phyloP scores from a whole-genome alignment of 371 early-diverging fungal genomes.

The Mucor saturninus region DNA sequence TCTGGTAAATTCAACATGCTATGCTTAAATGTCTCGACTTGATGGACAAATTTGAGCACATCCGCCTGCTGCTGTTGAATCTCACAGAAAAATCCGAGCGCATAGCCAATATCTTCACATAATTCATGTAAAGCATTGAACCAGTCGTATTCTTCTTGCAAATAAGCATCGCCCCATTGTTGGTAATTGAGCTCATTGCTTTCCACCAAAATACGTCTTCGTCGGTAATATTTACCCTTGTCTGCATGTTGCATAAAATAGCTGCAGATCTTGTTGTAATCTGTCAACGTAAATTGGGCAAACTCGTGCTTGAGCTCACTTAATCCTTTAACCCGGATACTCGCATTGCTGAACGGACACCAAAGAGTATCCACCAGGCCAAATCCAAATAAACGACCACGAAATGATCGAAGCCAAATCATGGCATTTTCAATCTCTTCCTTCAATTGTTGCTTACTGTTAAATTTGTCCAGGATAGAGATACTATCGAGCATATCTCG shows the following conservation, averaged over 20 bases:
- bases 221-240: neutral
- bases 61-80: neutral
- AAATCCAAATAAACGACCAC: neutral
- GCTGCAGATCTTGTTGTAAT: conserved; percentile 2
- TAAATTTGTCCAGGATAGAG: neutral
- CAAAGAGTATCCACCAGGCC: neutral
- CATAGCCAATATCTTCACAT: neutral
- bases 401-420: neutral
- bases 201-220: neutral
- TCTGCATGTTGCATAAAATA: neutral
- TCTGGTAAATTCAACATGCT: no score
- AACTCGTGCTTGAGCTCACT: neutral
- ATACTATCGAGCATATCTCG: neutral
- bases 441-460: neutral
- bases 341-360: neutral
- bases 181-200: conserved; percentile 9
- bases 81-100: neutral
- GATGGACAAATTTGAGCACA: no score
- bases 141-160: neutral
- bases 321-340: neutral
- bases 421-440: neutral
- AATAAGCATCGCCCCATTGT: neutral
- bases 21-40: no score
- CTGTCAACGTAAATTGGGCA: neutral
- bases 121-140: neutral